A percentile compares a stretch with the other conserved stretches of the same genome.
phyloP scores from a whole-genome alignment of 2,329 filamentous ascomycete species.

The Aspergillus thermomutatus region DNA sequence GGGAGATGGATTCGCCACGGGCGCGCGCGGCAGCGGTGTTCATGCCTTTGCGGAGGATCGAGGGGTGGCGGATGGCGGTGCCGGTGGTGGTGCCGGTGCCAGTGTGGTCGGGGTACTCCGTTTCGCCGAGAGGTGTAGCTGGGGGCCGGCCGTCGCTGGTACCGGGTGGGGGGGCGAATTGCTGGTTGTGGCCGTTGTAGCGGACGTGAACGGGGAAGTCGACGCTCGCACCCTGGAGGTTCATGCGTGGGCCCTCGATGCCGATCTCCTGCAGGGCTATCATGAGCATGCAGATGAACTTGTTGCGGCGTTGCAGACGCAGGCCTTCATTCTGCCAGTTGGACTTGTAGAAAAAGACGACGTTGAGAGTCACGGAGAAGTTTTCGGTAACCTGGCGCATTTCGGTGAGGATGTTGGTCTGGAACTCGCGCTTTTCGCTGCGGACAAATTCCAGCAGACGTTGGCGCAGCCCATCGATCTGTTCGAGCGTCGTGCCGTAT shows the following conservation, averaged over 20 bases:
- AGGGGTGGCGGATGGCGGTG: constrained; percentile 38
- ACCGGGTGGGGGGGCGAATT: constrained; percentile 40
- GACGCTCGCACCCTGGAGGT: constrained; percentile 64
- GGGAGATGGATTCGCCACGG: constrained; percentile 56
- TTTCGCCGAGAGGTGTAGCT: constrained; percentile 29
- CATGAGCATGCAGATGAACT: constrained; percentile 91
- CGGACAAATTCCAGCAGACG: constrained; percentile 80
- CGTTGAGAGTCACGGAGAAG: constrained; percentile 81
- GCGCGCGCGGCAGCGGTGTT: constrained; percentile 43
- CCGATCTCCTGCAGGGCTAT: constrained; percentile 76
- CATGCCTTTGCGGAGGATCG: constrained; percentile 54
- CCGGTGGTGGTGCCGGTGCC: constrained; percentile 22
- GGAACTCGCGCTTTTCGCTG: constrained; percentile 84
- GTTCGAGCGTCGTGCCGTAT: constrained; percentile 78
- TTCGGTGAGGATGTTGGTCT: constrained; percentile 81
- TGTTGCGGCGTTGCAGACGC: constrained; percentile 85
- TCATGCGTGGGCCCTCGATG: constrained; percentile 77
- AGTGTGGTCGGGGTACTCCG: constrained; percentile 28
- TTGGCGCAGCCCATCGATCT: constrained; percentile 77
- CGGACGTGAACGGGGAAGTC: constrained; percentile 65
- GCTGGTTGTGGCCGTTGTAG: constrained; percentile 46
- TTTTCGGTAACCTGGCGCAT: constrained; percentile 75
- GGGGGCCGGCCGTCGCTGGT: constrained; percentile 44
- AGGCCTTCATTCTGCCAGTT: constrained; percentile 95
- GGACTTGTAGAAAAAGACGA: constrained; percentile 96